Evolutionary conservation across 1,284 basidiomycete genomes (phyloP), one percentile per base, ranked within the genome.

Genomic region (Irpex sp.): DNA sequence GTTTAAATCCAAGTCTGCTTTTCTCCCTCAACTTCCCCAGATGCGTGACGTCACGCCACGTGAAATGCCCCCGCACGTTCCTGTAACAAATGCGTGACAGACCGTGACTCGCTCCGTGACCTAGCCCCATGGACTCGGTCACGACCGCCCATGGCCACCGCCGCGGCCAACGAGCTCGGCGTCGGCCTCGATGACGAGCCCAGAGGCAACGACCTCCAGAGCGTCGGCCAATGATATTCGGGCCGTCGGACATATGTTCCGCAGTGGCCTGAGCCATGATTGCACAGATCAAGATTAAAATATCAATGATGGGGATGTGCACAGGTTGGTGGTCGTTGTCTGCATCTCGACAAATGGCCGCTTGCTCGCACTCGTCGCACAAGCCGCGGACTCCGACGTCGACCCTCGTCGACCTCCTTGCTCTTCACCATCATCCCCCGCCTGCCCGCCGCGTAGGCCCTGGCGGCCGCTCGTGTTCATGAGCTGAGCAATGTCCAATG

Each of bases 41-140:
- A 26, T 37, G 21, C 37, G 39, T 59, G 58, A 59, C 58, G 58
- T 59, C 58, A 59, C 43, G 21, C 46, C 65, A 66, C 63, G 65
- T 66, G 65, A 13, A 39, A 35, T 58, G 13, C 59, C 47, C 50
- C 59, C 50, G 50, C 59, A 61, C 62, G 58, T 51, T 63, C 54
- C 57, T 60, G 15, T 53, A 19, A 19, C 26, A 36, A 55, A 11
- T 15, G n/a, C 17, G 59, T 53, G 58, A 60, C 43, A n/a, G 35
- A 36, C 17, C 37, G 55, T 47, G 55, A 58, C 50, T 31, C n/a
- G 15, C 11, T 46, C 4, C n/a, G 43, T 46, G 43, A 46, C 43
- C n/a, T 33, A 33, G 31, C 31, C 31, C 31, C 31, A 33, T 33
- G 31, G 31, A 33, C 31, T 33, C 31, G 15, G 26, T 56, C 26